Base-by-base conservation (phyloP, 176 grass and related monocot species). In the Phoenix dactylifera region DNA sequence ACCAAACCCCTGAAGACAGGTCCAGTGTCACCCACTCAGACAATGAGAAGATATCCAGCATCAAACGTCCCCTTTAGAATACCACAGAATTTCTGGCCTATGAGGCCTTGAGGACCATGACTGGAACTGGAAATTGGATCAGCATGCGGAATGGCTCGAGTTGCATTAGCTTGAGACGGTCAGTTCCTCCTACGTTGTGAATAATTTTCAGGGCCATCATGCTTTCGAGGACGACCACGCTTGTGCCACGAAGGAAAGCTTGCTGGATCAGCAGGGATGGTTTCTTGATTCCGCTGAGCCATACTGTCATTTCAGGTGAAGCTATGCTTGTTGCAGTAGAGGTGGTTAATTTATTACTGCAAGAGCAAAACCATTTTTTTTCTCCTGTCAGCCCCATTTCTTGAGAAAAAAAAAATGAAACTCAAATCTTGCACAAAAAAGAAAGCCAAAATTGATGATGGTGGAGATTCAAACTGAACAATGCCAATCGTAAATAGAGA, bases 61-160 rank as follows among this genome's bases (percentile, higher is more conserved):
- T 77, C 74, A 55, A 77, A 77, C 14, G 57, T 77, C 18, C 74
- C 74, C 24, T 77, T 56, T 51, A 77, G 60, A 48, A 52, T 62
- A 29, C 74, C 74, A 55, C 26, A 77, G 6, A 77, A 49, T 48
- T 65, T 10, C 50, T 77, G 50, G 25, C 74, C 74, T 24, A 77
- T 9, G 39, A 77, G 65, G 15, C 14, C 22, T 39, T 30, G n/a
- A 54, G 64, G 16, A 29, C 18, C 26, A 50, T 17, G 49, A 59
- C 50, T 35, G 16, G 70, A 62, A 39, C 5, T 15, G 16, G 55
- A 18, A 23, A 20, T 7, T 4, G 54, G 25, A 50, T 16, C 28
- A 28, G 50, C 4, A 54, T 53, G 25, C 54, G 35, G 9, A 44
- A 44, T 44, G 12, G 7, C 35, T 30, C 6, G 28, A 1, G 5